Evolutionary conservation across 306 rosid genomes (phyloP).

Genomic region (Acacia confusa): DNA sequence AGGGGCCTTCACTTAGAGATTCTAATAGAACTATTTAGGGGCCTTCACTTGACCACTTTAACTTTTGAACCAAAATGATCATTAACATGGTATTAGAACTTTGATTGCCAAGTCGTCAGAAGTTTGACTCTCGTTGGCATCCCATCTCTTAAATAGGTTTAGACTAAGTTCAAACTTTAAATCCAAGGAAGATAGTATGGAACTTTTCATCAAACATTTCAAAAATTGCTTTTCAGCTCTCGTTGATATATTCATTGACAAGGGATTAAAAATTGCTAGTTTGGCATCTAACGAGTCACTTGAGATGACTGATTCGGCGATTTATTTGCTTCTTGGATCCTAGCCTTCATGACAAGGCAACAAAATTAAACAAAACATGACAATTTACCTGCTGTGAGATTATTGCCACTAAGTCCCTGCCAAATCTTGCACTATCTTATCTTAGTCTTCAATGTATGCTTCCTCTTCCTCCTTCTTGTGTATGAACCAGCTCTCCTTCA

Average conservation of each 20-base stretch:
- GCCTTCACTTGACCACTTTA: background rate
- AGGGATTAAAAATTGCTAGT: background rate
- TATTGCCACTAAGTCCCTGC: slow-evolving; percentile 83
- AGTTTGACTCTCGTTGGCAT: background rate
- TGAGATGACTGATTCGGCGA: background rate
- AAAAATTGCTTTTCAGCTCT: too few relatives aligned
- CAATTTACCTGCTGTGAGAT: slow-evolving; percentile 68
- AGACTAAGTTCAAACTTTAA: background rate
- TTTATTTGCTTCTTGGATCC: background rate
- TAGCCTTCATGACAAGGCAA: too few relatives aligned
- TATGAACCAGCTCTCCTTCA: too few relatives aligned
- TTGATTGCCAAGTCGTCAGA: background rate
- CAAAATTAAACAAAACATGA: background rate
- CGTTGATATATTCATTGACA: background rate
- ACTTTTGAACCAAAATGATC: background rate
- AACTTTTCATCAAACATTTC: background rate
- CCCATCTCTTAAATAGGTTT: background rate
- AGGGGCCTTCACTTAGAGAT: background rate
- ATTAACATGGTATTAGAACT: background rate
- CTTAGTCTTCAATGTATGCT: too few relatives aligned
- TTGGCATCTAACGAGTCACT: background rate
- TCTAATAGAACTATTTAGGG: background rate
- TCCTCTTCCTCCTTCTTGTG: too few relatives aligned
- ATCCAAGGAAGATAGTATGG: background rate
- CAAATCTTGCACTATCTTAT: too few relatives aligned